phyloP scores from a whole-genome alignment of 345 rosid genomes.

The Camelina hispida region DNA sequence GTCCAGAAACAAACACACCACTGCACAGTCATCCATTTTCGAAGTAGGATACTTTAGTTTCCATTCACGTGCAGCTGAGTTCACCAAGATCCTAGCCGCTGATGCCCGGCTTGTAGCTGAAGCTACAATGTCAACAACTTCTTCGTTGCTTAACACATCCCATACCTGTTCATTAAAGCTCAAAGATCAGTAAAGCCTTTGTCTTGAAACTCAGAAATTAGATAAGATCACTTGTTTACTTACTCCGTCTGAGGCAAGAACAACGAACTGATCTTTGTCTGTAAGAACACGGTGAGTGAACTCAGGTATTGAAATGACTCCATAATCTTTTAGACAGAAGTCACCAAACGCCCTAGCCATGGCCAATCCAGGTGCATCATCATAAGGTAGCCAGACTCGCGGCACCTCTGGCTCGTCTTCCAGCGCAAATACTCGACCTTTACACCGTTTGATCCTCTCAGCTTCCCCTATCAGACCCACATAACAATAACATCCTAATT shows the following conservation, averaged over 20 bases:
- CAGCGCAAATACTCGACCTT: slow-evolving; percentile 95
- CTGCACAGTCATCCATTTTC: slow-evolving; percentile 99
- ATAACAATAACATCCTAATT: neutral
- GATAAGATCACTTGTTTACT: slow-evolving; percentile 14
- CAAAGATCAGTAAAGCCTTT: slow-evolving; percentile 6
- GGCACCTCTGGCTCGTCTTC: slow-evolving; percentile 99
- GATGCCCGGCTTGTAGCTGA: slow-evolving; percentile 79
- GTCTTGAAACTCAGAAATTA: neutral
- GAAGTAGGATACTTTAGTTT: slow-evolving; percentile 97
- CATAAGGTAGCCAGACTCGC: slow-evolving; percentile 99
- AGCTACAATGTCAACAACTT: slow-evolving; percentile 90
- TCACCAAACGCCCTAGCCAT: slow-evolving; percentile 99
- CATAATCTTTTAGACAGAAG: slow-evolving; percentile 97
- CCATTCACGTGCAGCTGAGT: slow-evolving; percentile 93
- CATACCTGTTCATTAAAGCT: slow-evolving; percentile 67
- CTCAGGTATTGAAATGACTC: slow-evolving; percentile 94
- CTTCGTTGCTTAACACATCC: slow-evolving; percentile 99
- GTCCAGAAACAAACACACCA: slow-evolving; percentile 90
- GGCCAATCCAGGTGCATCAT: slow-evolving; percentile 98
- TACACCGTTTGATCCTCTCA: slow-evolving; percentile 94
- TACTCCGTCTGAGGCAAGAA: slow-evolving; percentile 99
- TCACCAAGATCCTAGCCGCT: slow-evolving; percentile 89
- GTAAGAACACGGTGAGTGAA: slow-evolving; percentile 84
- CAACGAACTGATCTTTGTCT: slow-evolving; percentile 91
- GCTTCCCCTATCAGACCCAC: slow-evolving; percentile 73